phyloP scores from a whole-genome alignment of 441 rosid genomes.

The Raphanus hybrid region DNA sequence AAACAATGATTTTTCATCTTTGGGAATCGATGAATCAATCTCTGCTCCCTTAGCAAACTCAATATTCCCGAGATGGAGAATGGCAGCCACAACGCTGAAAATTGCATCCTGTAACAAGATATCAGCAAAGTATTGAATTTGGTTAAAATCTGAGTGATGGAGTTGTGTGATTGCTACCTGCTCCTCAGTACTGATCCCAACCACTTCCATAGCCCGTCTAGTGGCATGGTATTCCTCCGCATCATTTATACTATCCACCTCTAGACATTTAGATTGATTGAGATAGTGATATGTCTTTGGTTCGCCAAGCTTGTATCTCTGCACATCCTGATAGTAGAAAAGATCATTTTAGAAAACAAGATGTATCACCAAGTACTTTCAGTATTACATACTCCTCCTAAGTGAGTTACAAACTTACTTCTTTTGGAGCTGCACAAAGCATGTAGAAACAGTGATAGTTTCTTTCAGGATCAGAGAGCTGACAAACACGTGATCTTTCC shows the following conservation, averaged over 20 bases:
- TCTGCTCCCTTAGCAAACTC: constrained; percentile 96
- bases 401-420: constrained; percentile 59
- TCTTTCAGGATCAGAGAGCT: constrained; percentile 98
- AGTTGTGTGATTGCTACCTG: constrained; percentile 62
- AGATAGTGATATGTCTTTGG: constrained; percentile 92
- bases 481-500: constrained; percentile 99
- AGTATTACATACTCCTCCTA: neutral
- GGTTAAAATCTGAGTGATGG: constrained; percentile 1
- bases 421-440: constrained; percentile 96
- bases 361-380: neutral
- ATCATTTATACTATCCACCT: constrained; percentile 86
- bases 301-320: constrained; percentile 73
- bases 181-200: constrained; percentile 85
- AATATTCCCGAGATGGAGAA: constrained; percentile 95
- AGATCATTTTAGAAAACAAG: constrained; percentile 5
- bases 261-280: constrained; percentile 90
- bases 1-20: constrained; percentile 86
- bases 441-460: constrained; percentile 99
- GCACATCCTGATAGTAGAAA: constrained; percentile 64
- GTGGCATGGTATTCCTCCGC: constrained; percentile 85
- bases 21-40: constrained; percentile 87
- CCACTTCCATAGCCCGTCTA: constrained; percentile 92
- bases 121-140: constrained; percentile 23
- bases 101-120: constrained; percentile 69
- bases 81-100: constrained; percentile 91